Conservation (phyloP, 129 eudicot genomes). For the Flaveria linearis region DNA sequence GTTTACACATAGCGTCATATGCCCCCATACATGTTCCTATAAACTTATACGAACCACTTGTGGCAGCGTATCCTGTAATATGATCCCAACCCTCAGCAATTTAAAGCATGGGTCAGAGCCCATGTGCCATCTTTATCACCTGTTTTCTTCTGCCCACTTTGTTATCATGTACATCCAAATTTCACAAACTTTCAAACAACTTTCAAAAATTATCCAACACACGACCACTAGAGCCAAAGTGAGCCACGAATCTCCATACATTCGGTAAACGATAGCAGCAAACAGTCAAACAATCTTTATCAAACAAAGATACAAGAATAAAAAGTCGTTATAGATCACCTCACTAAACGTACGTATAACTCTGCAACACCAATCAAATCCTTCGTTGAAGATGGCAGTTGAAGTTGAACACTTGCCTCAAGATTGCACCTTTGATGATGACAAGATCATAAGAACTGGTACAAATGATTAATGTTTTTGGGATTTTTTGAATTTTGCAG, state of each 20-base stretch:
- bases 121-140: background rate
- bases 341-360: background rate
- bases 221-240: conserved; percentile 1
- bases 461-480: background rate
- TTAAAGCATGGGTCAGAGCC: background rate
- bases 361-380: conserved; percentile 2
- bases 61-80: background rate
- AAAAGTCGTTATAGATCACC: background rate
- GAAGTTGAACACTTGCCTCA: conserved; percentile 8
- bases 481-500: background rate
- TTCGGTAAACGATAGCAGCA: background rate
- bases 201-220: too few species aligned
- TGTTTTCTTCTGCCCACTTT: background rate
- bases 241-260: background rate
- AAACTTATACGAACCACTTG: background rate
- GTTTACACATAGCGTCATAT: too few species aligned
- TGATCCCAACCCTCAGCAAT: background rate
- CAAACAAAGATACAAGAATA: conserved; percentile 1
- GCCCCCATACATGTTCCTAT: too few species aligned
- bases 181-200: background rate
- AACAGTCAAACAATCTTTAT: background rate
- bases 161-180: background rate
- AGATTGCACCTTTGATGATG: conserved; percentile 14
- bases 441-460: conserved; percentile 41
- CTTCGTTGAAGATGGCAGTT: conserved; percentile 22